Evolutionary conservation across 2,329 filamentous ascomycete genomes (phyloP).

Genomic region (Venturia nashicola): DNA sequence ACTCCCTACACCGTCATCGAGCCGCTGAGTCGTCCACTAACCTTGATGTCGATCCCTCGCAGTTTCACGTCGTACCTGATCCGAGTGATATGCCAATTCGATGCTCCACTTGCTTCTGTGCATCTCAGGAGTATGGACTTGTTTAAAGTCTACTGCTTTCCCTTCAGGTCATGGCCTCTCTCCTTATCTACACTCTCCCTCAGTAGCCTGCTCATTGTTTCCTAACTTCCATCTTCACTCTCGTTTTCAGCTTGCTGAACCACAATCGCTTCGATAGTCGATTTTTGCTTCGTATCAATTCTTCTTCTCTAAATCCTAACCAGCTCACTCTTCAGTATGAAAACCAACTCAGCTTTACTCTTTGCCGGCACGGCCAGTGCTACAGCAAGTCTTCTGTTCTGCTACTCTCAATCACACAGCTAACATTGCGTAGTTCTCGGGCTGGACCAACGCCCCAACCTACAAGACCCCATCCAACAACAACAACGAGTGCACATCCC

Average conservation of each 20-base stretch:
- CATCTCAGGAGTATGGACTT: not conserved
- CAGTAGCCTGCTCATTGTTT: not conserved
- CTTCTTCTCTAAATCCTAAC: not conserved
- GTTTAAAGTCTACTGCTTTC: not conserved
- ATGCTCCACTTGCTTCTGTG: not conserved
- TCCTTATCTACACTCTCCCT: not conserved
- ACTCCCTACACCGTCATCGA: not conserved
- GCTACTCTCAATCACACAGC: not conserved
- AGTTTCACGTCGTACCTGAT: not conserved
- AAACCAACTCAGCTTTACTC: not conserved
- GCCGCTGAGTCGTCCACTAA: not conserved
- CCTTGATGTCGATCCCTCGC: not conserved
- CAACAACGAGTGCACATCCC: conserved; percentile 63
- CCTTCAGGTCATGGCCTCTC: not conserved
- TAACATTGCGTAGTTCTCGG: not conserved
- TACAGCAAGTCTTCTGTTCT: not conserved
- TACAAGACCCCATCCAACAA: conserved; percentile 61
- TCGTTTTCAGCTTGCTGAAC: conserved; percentile 2
- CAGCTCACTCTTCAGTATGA: conserved; percentile 12
- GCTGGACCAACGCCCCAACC: conserved; percentile 38
- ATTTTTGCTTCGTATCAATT: not conserved
- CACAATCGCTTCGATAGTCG: conserved; percentile 2
- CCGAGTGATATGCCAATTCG: not conserved
- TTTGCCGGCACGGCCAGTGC: conserved; percentile 2
- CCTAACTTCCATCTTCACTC: not conserved